These are phyloP conservation scores for Sordariomycetes sp. DNA, from an alignment of 2,329 filamentous ascomycete genomes.

Conservation along the genomic window DNA sequence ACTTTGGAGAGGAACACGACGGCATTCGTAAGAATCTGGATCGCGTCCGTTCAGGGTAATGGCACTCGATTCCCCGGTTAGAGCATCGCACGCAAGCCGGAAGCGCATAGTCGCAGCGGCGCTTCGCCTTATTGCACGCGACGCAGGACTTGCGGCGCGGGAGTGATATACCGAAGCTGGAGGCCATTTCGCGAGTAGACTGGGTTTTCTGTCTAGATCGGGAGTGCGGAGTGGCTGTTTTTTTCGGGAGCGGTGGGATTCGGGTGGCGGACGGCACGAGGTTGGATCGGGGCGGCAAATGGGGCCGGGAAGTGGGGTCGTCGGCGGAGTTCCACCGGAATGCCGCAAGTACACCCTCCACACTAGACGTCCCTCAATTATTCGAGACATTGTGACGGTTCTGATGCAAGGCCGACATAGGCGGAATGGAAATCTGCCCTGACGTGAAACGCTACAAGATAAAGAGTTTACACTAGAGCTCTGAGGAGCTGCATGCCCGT, in stretches of 20 bases:
- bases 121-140: conserved; percentile 42
- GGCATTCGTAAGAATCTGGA: neutral
- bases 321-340: neutral
- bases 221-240: neutral
- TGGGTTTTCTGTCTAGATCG: neutral
- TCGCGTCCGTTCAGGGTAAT: conserved; percentile 21
- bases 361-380: no score
- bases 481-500: no score
- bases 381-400: no score
- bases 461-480: no score
- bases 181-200: neutral
- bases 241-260: neutral
- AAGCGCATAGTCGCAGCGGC: conserved; percentile 38
- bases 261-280: neutral
- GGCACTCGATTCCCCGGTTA: conserved; percentile 30
- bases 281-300: no score
- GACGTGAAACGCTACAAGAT: no score
- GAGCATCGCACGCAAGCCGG: conserved; percentile 40
- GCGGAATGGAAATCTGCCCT: no score
- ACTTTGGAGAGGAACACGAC: neutral
- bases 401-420: no score
- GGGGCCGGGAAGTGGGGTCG: no score
- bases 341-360: neutral
- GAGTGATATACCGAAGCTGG: conserved; percentile 13
- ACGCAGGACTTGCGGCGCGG: conserved; percentile 41